Evolutionary conservation across 2,329 filamentous ascomycete genomes (phyloP), one percentile per base, ranked within the genome.

Genomic region (Neofusicoccum umdonicola): DNA sequence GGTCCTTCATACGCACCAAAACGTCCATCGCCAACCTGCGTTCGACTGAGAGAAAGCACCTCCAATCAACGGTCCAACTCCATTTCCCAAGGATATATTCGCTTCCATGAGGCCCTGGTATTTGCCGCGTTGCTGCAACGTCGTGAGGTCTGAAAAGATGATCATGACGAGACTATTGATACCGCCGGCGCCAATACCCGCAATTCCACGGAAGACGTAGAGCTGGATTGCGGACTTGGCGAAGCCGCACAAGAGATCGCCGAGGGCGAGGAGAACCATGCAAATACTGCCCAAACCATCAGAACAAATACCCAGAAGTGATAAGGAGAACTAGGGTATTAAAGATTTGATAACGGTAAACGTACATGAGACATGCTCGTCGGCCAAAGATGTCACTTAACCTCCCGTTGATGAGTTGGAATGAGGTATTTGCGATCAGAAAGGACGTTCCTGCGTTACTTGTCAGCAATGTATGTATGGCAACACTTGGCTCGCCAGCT

Each of bases 141-240:
- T 77, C 0, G 75, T 70, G 6, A 79, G 63, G 44, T 79, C 76
- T 8, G 72, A 75, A 2, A 77, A 72, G 12, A 77, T 76, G 42
- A 79, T 78, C 69, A 74, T 72, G 0, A 74, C 68, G 1, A 78
- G 67, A 8, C 71, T 74, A 6, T 63, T 69, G 41, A 76, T 67
- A 2, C 73, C 72, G 4, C 73, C 73, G 15, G 68, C 69, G 11
- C 70, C 71, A 22, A 73, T 66, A n/a, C 73, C 73, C 37, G 69
- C 70, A 1, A 77, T 58, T 12, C 69, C 71, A 0, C 75, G 71
- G 45, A 73, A 74, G 4, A 68, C 67, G 48, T 76, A 76, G 12
- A 77, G 68, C 72, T 69, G 68, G 42, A 66, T 67, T 3, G 66
- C 66, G 17, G 65, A 73, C 19, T 67, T 63, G 6, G 73, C 67